Percentiles rank a stretch among this genome's conserved stretches.
Conservation (phyloP, 2,329 filamentous ascomycete genomes). For the Ophidiomyces ophidiicola region DNA sequence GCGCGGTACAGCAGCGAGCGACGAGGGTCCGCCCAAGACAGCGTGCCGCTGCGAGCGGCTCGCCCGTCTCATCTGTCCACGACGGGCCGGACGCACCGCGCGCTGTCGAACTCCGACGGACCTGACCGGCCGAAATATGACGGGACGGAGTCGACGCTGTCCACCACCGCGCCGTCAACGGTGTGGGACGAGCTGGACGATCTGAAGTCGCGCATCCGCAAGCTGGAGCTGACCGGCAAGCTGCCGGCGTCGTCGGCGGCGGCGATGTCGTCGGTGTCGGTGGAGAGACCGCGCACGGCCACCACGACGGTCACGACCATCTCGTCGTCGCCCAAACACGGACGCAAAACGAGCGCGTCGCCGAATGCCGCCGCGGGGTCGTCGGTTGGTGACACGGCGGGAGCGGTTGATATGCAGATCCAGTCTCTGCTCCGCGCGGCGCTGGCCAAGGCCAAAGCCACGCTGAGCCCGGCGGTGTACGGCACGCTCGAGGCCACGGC, state of each 20-base stretch:
- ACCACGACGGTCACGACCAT: constrained; percentile 84
- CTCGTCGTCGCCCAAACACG: constrained; percentile 75
- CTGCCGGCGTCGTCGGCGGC: constrained; percentile 70
- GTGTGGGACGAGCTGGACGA: constrained; percentile 98
- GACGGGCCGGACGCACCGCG: constrained; percentile 26
- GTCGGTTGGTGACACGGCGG: constrained; percentile 23
- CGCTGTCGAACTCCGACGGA: constrained; percentile 26
- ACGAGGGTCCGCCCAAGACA: constrained; percentile 14
- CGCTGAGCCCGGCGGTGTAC: constrained; percentile 61
- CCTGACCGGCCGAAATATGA: constrained; percentile 37
- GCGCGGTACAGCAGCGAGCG: constrained; percentile 17
- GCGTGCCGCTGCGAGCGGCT: constrained; percentile 19
- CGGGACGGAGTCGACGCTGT: constrained; percentile 74
- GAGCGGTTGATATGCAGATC: constrained; percentile 42
- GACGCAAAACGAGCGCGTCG: constrained; percentile 39
- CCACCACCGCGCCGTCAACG: constrained; percentile 77
- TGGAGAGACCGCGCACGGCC: constrained; percentile 78
- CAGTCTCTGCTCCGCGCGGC: constrained; percentile 74
- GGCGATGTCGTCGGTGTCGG: constrained; percentile 59
- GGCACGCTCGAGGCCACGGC: constrained; percentile 68
- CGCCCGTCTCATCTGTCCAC: constrained; percentile 27
- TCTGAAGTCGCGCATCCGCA: constrained; percentile 81
- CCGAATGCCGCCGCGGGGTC: constrained; percentile 22
- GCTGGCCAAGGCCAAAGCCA: constrained; percentile 60
- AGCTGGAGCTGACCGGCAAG: constrained; percentile 81